phyloP scores from a whole-genome alignment of 1,284 basidiomycete species.

The Calocybe gambosa region DNA sequence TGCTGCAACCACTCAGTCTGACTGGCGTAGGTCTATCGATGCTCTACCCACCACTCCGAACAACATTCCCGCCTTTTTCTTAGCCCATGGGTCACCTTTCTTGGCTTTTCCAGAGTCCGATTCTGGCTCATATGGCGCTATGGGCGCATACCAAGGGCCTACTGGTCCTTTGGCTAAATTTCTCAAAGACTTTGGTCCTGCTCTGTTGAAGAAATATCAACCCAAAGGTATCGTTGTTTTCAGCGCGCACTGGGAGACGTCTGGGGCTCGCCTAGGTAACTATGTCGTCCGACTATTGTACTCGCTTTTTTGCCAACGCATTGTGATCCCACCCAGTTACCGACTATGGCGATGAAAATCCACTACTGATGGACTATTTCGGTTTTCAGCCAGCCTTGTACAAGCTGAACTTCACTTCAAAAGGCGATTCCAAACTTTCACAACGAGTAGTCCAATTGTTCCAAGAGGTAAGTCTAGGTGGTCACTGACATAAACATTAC shows the following conservation, averaged over 20 bases:
- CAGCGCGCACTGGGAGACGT: conserved; percentile 76
- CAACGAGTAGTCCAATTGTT: conserved; percentile 55
- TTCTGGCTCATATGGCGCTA: conserved; percentile 9
- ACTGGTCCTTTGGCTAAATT: conserved; percentile 55
- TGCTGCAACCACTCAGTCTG: conserved; percentile 14
- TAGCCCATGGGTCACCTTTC: conserved; percentile 63
- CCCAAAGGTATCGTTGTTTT: conserved; percentile 74
- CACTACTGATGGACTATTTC: conserved; percentile 69
- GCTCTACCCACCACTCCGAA: conserved; percentile 53
- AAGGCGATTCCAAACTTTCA: conserved; percentile 51
- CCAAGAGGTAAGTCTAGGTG: conserved; percentile 35
- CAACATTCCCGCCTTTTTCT: conserved; percentile 70
- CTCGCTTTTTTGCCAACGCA: not conserved
- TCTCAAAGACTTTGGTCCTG: conserved; percentile 62
- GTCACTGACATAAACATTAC: not conserved
- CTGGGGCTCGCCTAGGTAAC: conserved; percentile 47
- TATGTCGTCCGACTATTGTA: not conserved
- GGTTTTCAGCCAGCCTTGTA: conserved; percentile 58
- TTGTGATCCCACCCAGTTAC: conserved; percentile 39
- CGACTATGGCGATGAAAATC: conserved; percentile 69
- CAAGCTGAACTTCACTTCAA: conserved; percentile 59
- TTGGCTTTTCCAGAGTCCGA: conserved; percentile 34
- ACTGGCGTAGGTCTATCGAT: conserved; percentile 55
- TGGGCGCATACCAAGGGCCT: conserved; percentile 38
- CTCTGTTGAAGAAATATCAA: conserved; percentile 61